Conservation (phyloP, 306 rosid species). For the Glycine tomentella region DNA sequence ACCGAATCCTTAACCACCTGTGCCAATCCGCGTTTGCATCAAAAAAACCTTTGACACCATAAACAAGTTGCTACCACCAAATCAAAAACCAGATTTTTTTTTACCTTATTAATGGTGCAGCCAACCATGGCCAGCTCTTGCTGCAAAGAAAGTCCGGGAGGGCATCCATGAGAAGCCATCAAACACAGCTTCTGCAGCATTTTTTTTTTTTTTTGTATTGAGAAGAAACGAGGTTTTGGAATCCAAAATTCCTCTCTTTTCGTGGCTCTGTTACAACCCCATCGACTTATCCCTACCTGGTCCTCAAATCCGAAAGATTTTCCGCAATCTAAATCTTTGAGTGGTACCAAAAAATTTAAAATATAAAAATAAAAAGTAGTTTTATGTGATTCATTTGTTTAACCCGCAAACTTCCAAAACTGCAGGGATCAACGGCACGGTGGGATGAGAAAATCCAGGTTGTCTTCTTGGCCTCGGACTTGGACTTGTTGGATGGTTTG, state of each 20-base stretch:
- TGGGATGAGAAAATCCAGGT: slow-evolving; percentile 52
- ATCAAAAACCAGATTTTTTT: background rate
- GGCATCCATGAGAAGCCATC: slow-evolving; percentile 78
- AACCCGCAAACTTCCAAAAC: slow-evolving; percentile 45
- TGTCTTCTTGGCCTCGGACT: slow-evolving; percentile 40
- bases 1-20: too few species aligned
- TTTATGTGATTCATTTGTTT: slow-evolving; percentile 47
- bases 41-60: background rate
- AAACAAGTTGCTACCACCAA: background rate
- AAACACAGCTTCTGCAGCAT: slow-evolving; percentile 59
- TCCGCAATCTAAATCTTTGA: slow-evolving; percentile 37
- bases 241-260: slow-evolving; percentile 45
- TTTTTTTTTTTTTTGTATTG: slow-evolving; percentile 2
- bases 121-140: slow-evolving; percentile 54
- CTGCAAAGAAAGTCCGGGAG: slow-evolving; percentile 64
- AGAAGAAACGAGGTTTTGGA: slow-evolving; percentile 36
- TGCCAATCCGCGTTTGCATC: too few species aligned
- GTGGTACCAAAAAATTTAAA: slow-evolving; percentile 40
- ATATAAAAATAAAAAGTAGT: background rate
- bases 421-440: slow-evolving; percentile 1
- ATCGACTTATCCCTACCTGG: slow-evolving; percentile 55
- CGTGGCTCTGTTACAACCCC: slow-evolving; percentile 49
- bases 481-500: slow-evolving; percentile 22
- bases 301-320: slow-evolving; percentile 48
- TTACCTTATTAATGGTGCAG: slow-evolving; percentile 61